These are phyloP conservation scores for Candida awuae DNA, from an alignment of 805 yeast species.

Conservation along the genomic window DNA sequence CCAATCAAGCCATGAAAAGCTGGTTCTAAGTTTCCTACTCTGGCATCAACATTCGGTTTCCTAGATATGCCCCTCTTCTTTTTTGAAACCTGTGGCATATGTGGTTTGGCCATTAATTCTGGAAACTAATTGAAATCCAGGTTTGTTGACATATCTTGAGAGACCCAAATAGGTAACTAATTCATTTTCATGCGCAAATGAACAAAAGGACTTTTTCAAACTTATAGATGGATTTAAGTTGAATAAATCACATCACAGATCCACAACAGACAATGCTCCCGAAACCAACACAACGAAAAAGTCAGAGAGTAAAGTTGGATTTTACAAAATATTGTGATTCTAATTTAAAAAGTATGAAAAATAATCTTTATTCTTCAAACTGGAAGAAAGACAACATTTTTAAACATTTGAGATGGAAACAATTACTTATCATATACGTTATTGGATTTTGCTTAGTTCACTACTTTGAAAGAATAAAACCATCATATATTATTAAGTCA, in stretches of 20 bases:
- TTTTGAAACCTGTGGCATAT: too few relatives aligned
- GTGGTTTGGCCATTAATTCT: too few relatives aligned
- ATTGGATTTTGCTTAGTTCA: constrained; percentile 41
- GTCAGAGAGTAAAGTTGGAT: constrained; percentile 1
- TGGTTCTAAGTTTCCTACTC: neutral
- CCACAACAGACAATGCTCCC: constrained; percentile 2
- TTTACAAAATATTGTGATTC: too few relatives aligned
- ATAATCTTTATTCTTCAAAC: neutral
- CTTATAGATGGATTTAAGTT: too few relatives aligned
- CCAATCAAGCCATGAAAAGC: constrained; percentile 5
- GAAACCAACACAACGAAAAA: constrained; percentile 2
- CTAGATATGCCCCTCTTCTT: neutral
- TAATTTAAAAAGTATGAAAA: too few relatives aligned
- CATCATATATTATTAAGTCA: constrained; percentile 34
- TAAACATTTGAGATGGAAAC: constrained; percentile 13
- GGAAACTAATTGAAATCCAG: too few relatives aligned
- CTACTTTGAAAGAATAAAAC: constrained; percentile 47
- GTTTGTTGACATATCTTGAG: too few relatives aligned
- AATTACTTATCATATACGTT: constrained; percentile 21
- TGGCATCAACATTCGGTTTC: neutral
- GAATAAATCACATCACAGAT: too few relatives aligned
- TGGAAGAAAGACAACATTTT: neutral
- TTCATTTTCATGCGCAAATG: too few relatives aligned
- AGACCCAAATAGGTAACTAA: too few relatives aligned
- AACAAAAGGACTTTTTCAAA: too few relatives aligned